Conservation (phyloP, 2,329 filamentous ascomycete species). For the Fusarium oxysporum region DNA sequence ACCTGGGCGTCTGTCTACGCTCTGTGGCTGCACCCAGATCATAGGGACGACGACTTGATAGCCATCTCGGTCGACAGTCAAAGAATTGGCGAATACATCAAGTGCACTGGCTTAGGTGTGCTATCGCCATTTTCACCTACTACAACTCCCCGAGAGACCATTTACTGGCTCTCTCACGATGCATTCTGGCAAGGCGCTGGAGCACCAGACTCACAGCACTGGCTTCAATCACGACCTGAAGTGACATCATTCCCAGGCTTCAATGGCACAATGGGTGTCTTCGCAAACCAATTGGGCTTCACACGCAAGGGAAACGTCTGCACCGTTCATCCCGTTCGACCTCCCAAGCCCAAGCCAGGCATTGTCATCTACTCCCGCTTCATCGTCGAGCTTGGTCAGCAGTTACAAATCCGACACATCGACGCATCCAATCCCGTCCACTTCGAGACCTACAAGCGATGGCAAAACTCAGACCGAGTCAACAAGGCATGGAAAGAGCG, state of each 20-base stretch:
- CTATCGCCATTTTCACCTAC: constrained; percentile 6
- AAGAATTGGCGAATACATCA: constrained; percentile 15
- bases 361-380: constrained; percentile 43
- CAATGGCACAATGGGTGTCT: constrained; percentile 37
- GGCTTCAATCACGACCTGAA: constrained; percentile 42
- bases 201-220: constrained; percentile 42
- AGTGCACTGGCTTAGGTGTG: constrained; percentile 17
- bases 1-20: constrained; percentile 26
- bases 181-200: constrained; percentile 45
- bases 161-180: constrained; percentile 40
- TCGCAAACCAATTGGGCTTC: constrained; percentile 43
- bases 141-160: not conserved
- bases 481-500: constrained; percentile 46
- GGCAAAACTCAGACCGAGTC: constrained; percentile 47
- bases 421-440: constrained; percentile 41
- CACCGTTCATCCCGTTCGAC: constrained; percentile 45
- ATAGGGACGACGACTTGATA: constrained; percentile 17
- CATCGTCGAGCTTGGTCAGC: constrained; percentile 44
- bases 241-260: constrained; percentile 43
- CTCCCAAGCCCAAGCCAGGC: constrained; percentile 42
- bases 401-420: constrained; percentile 41
- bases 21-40: constrained; percentile 23
- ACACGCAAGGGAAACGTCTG: constrained; percentile 45
- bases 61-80: constrained; percentile 12
- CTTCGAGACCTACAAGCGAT: constrained; percentile 41